These are phyloP conservation scores for Neotropicomus parvogracilis DNA, from an alignment of 1,284 basidiomycete species.

Conservation along the genomic window DNA sequence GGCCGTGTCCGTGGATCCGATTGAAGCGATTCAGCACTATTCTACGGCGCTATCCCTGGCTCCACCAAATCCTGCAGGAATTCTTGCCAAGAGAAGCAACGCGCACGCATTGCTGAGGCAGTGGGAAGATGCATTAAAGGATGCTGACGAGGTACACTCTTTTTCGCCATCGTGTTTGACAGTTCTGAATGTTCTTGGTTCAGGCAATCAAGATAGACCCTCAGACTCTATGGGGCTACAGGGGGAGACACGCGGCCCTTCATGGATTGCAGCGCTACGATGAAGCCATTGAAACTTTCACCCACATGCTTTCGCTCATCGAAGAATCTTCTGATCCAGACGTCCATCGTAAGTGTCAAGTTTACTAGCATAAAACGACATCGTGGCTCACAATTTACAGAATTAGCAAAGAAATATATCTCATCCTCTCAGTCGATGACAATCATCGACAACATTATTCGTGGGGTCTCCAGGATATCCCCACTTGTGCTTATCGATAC, in stretches of 20 bases:
- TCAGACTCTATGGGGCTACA: neutral
- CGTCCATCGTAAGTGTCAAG: neutral
- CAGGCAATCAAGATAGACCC: neutral
- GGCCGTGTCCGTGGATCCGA: neutral
- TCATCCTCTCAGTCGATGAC: neutral
- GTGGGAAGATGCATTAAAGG: too few species aligned
- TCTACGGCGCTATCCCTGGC: neutral
- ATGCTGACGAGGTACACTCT: neutral
- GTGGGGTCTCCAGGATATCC: neutral
- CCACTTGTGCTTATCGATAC: slow-evolving; percentile 1
- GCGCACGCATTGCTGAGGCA: neutral
- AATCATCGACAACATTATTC: neutral
- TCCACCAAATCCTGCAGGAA: neutral
- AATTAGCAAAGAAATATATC: neutral
- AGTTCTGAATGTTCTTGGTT: neutral
- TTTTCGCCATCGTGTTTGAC: neutral
- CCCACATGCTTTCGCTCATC: neutral
- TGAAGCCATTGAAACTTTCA: slow-evolving; percentile 5
- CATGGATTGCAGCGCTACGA: slow-evolving; percentile 1
- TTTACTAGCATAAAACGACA: neutral
- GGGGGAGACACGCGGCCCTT: slow-evolving; percentile 6
- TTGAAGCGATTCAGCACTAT: neutral
- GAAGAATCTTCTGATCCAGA: neutral
- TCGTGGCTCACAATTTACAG: neutral
- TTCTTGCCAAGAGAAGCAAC: neutral